Conservation (phyloP, 2,329 filamentous ascomycete genomes). For the Verticillium nubilum region DNA sequence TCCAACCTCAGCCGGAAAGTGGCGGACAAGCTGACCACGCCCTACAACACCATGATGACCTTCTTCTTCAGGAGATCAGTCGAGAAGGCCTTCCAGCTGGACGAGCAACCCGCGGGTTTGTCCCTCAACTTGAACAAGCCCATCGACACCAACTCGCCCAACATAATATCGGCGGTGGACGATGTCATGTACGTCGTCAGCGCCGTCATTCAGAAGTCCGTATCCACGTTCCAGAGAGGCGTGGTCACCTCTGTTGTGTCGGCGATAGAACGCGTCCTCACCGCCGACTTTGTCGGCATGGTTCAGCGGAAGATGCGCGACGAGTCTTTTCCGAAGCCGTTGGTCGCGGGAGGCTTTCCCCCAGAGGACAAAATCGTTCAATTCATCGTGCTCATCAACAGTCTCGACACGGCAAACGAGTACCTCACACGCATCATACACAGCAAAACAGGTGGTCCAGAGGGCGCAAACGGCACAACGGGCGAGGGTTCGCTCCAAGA, state of each 20-base stretch:
- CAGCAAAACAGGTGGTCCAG: conserved; percentile 47
- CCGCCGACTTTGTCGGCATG: conserved; percentile 92
- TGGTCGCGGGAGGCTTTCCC: conserved; percentile 73
- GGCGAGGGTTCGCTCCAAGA: conserved; percentile 44
- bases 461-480: conserved; percentile 17
- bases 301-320: conserved; percentile 96
- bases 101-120: conserved; percentile 78
- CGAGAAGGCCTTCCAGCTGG: conserved; percentile 94
- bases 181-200: conserved; percentile 99
- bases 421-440: conserved; percentile 84
- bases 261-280: conserved; percentile 72
- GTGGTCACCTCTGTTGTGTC: conserved; percentile 75
- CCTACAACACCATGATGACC: conserved; percentile 88
- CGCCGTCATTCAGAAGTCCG: conserved; percentile 77
- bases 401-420: conserved; percentile 85
- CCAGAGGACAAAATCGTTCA: conserved; percentile 83
- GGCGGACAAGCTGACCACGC: conserved; percentile 63
- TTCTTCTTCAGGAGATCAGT: conserved; percentile 97
- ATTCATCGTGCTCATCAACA: conserved; percentile 93
- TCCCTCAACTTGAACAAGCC: conserved; percentile 68
- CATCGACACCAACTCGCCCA: conserved; percentile 74
- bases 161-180: conserved; percentile 92
- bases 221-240: conserved; percentile 78
- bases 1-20: conserved; percentile 81
- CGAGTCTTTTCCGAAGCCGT: conserved; percentile 81